Percentiles rank a stretch among this genome's conserved stretches.
Conservation (phyloP, 2,329 filamentous ascomycete genomes). For the Dactylellina haptotyla region DNA sequence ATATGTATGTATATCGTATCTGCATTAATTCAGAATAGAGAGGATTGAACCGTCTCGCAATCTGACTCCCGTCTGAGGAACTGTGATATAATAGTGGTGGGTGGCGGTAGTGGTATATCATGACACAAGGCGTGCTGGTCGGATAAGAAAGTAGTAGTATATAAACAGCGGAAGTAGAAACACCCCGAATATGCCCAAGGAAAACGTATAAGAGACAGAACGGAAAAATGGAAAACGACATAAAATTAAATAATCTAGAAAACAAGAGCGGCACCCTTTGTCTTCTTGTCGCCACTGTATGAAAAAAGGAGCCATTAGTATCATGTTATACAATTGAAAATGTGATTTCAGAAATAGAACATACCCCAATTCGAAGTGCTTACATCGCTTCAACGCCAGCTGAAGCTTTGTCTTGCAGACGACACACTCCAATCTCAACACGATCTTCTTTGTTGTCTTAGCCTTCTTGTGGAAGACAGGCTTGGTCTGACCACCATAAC, state of each 20-base stretch:
- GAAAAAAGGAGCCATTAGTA: slow-evolving; percentile 55
- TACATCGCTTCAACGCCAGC: slow-evolving; percentile 99
- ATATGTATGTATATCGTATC: slow-evolving; percentile 43
- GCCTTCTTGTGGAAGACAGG: slow-evolving; percentile 99
- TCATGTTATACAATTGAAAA: slow-evolving; percentile 12
- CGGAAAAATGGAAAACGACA: slow-evolving; percentile 26
- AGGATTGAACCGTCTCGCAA: slow-evolving; percentile 6
- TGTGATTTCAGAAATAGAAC: slow-evolving; percentile 61
- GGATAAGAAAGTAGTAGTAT: slow-evolving; percentile 44
- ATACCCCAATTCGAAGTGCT: slow-evolving; percentile 99
- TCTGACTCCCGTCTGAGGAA: slow-evolving; percentile 10
- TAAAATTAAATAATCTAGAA: slow-evolving; percentile 79
- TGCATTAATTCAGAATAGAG: slow-evolving; percentile 39
- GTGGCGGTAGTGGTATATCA: slow-evolving; percentile 46
- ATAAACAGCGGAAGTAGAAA: slow-evolving; percentile 53
- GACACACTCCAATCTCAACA: slow-evolving; percentile 97
- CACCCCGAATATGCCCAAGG: slow-evolving; percentile 53
- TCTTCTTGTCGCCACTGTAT: slow-evolving; percentile 99
- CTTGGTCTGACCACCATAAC: slow-evolving; percentile 99
- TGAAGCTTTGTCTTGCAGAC: slow-evolving; percentile 96
- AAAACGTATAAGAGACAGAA: slow-evolving; percentile 22
- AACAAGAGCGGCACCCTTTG: slow-evolving; percentile 99
- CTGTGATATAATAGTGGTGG: background rate
- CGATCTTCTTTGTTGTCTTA: slow-evolving; percentile 99
- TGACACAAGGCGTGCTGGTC: slow-evolving; percentile 45